phyloP scores from a whole-genome alignment of 768 basidiomycete species.

The Rhizopogon salebrosus region DNA sequence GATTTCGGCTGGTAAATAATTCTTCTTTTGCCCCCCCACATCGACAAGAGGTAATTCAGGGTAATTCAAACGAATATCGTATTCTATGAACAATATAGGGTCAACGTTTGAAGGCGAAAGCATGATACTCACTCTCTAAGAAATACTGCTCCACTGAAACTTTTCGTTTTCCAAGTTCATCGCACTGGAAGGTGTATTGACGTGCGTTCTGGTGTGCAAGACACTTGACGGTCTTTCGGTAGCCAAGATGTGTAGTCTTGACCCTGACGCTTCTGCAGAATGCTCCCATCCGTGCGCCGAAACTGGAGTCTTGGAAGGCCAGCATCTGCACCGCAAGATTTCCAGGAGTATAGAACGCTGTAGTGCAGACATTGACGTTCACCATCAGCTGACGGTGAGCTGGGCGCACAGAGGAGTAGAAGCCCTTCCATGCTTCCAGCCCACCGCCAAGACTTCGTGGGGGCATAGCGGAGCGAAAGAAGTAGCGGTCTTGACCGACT shows the following conservation, averaged over 20 bases:
- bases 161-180: conserved; percentile 30
- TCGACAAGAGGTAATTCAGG: conserved; percentile 43
- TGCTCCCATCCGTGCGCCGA: conserved; percentile 51
- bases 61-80: conserved; percentile 31
- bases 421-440: conserved; percentile 55
- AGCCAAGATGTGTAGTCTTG: conserved; percentile 64
- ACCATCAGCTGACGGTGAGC: conserved; percentile 44
- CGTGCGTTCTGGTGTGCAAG: conserved; percentile 37
- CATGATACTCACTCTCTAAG: conserved; percentile 32
- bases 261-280: conserved; percentile 68
- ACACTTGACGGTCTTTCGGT: conserved; percentile 65
- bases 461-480: conserved; percentile 35
- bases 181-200: conserved; percentile 35
- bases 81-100: conserved; percentile 28
- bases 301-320: conserved; percentile 41
- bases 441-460: conserved; percentile 41
- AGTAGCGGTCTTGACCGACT: conserved; percentile 49
- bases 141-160: conserved; percentile 48
- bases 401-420: conserved; percentile 35
- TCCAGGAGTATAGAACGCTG: conserved; percentile 39
- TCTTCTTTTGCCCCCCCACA: conserved; percentile 39
- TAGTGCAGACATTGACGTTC: conserved; percentile 50
- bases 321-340: conserved; percentile 41
- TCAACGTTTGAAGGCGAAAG: not conserved
- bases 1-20: conserved; percentile 42